Base-by-base conservation (phyloP, 176 grass and related monocot species). In the Ananas comosus region DNA sequence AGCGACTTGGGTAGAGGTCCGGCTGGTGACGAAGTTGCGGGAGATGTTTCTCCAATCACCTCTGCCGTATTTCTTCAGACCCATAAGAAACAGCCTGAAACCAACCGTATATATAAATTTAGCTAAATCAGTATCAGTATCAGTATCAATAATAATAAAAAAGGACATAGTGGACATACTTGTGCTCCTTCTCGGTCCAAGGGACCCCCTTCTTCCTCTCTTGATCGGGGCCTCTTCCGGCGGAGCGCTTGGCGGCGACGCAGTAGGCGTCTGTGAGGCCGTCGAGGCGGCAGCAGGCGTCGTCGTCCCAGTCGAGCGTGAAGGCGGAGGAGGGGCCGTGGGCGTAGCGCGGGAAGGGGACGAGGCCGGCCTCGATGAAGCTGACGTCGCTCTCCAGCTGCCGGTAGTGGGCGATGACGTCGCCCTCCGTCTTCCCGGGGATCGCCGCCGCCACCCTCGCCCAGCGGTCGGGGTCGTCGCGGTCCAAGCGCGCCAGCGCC, bases 31-130 rank as follows among this genome's bases (percentile, higher is more conserved):
- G 66, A 88, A 94, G 78, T 99, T 99, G 71, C 95, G 80, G 3
- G 95, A 99, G 73, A 99, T 99, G 78, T 88, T 99, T 65, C 95
- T 24, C 95, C 95, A 99, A 84, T 99, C 95, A n/a, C 95, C 95
- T 57, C 87, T 58, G 21, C 95, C 95, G 77, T 94, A 91, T 50
- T 91, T 94, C 75, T 88, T 86, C 63, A 99, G 85, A 8, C 95
- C 95, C 80, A 99, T 67, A 76, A 94, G 29, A 73, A 99, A 99
- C 13, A 86, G 72, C n/a, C n/a, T n/a, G n/a, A n/a, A n/a, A n/a
- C n/a, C n/a, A n/a, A n/a, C n/a, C n/a, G n/a, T n/a, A n/a, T n/a
- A n/a, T n/a, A n/a, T n/a, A n/a, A n/a, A n/a, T n/a, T n/a, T n/a
- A n/a, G n/a, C n/a, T n/a, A n/a, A n/a, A n/a, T n/a, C n/a, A n/a